Evolutionary conservation across 2,329 filamentous ascomycete species (phyloP).

Genomic region (Penicillium sp.): DNA sequence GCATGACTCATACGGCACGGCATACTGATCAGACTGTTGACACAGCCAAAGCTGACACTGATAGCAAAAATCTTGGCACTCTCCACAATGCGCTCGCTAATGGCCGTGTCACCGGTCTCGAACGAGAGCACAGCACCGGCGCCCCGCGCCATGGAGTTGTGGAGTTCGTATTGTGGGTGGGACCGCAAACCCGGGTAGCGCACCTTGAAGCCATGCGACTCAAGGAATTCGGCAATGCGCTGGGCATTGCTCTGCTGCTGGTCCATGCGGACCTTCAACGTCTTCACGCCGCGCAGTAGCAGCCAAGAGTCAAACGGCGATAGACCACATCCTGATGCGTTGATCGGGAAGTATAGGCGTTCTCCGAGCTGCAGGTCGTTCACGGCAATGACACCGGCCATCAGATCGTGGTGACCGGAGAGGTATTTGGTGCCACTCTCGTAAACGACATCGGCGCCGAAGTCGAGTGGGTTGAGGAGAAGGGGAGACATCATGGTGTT

Average conservation of each 20-base stretch:
- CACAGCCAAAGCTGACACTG: slow-evolving; percentile 95
- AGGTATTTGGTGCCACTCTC: slow-evolving; percentile 98
- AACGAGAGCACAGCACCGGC: slow-evolving; percentile 94
- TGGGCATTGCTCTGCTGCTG: slow-evolving; percentile 94
- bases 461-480: slow-evolving; percentile 87
- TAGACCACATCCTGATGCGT: slow-evolving; percentile 89
- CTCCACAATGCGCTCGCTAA: slow-evolving; percentile 93
- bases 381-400: slow-evolving; percentile 94
- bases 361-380: slow-evolving; percentile 81
- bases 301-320: slow-evolving; percentile 96
- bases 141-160: slow-evolving; percentile 92
- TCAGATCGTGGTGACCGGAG: slow-evolving; percentile 96
- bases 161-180: slow-evolving; percentile 93
- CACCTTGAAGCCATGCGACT: slow-evolving; percentile 87
- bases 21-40: slow-evolving; percentile 99
- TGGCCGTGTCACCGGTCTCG: slow-evolving; percentile 80
- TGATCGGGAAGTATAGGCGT: slow-evolving; percentile 94
- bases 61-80: slow-evolving; percentile 90
- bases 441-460: slow-evolving; percentile 94
- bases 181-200: slow-evolving; percentile 92
- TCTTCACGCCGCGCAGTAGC: slow-evolving; percentile 93
- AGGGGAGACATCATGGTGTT: slow-evolving; percentile 99
- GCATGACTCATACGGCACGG: slow-evolving; percentile 99
- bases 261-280: slow-evolving; percentile 95
- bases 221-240: slow-evolving; percentile 87